Percentiles rank a stretch among this genome's conserved stretches.
These are phyloP conservation scores for Sporobolomyces pararoseus DNA, from an alignment of 768 basidiomycete species.

Conservation along the genomic window DNA sequence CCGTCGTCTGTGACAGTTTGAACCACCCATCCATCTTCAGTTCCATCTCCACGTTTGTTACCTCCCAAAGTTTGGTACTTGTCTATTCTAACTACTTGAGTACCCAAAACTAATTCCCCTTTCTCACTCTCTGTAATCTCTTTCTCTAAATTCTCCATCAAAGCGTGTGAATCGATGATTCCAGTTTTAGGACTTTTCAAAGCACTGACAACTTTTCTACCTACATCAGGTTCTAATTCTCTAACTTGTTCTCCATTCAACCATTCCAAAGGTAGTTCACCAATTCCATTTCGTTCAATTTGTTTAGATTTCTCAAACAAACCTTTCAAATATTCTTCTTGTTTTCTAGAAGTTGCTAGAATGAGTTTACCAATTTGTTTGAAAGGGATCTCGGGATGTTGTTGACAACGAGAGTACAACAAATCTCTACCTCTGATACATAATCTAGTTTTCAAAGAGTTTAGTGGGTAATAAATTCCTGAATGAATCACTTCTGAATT, in stretches of 20 bases:
- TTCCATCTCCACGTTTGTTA: constrained; percentile 46
- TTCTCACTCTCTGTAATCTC: constrained; percentile 69
- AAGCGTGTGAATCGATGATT: constrained; percentile 77
- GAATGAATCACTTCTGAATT: constrained; percentile 96
- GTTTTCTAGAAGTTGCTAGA: constrained; percentile 63
- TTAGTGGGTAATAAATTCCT: constrained; percentile 57
- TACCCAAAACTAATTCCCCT: constrained; percentile 70
- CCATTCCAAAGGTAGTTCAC: constrained; percentile 58
- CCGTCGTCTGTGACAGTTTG: constrained; percentile 63
- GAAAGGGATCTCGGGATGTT: constrained; percentile 62
- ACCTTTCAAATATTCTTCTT: constrained; percentile 65
- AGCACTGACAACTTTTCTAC: constrained; percentile 63
- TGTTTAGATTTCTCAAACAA: constrained; percentile 63
- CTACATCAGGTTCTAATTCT: constrained; percentile 78
- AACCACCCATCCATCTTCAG: constrained; percentile 78
- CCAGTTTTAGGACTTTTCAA: constrained; percentile 83
- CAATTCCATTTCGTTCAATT: constrained; percentile 58
- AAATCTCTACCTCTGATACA: constrained; percentile 81
- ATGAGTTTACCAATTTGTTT: constrained; percentile 83
- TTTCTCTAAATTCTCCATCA: constrained; percentile 77
- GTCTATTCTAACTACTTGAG: constrained; percentile 81
- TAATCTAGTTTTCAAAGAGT: constrained; percentile 77
- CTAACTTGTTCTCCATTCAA: constrained; percentile 65
- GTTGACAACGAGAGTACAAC: constrained; percentile 70
- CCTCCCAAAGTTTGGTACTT: constrained; percentile 44